Evolutionary conservation across 1,284 basidiomycete genomes (phyloP), one percentile per base, ranked within the genome.

Genomic region (Phellinidium pouzarii): DNA sequence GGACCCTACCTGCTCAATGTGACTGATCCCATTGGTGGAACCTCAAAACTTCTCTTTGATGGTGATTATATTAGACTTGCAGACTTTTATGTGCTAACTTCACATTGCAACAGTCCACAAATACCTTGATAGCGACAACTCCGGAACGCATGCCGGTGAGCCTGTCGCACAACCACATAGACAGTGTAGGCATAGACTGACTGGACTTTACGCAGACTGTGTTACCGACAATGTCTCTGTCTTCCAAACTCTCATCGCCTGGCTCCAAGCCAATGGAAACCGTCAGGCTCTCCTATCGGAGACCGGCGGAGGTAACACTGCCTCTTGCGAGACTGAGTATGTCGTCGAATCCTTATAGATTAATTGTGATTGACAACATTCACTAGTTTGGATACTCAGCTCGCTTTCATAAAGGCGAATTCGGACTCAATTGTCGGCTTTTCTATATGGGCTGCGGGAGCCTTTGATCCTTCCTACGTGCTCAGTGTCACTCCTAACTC

Each of bases 111-210:
- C 64, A 71, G 77, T 80, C 3, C 79, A 81, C 71, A 76, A 80
- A 65, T 82, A 82, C 65, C 74, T 80, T 56, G 80, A 82, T 63
- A 68, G 67, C 50, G 78, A 80, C 63, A 78, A 78, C 63, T 75
- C 72, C 38, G 80, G 80, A 45, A 80, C 76, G 3, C 71, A 74
- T 60, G 58, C 71, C 9, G 52, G 52, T 48, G 20, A 31, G 45
- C 12, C 4, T 72, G 59, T 36, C 66, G 66, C 55, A 55, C 58
- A 17, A 64, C 55, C 54, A 6, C n/a, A 23, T 17, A 14, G 1
- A 38, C 2, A 36, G 6, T 22, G 23, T 38, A n/a, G 38, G 23
- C 27, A 11, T 22, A 9, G 3, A 47, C 27, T n/a, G 9, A 20
- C 8, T 44, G 20, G 3, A 8, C 6, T 25, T 6, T 44, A 34